Percentiles rank a stretch among this genome's conserved stretches.
These are phyloP conservation scores for Ophiosphaerella narmari DNA, from an alignment of 2,329 filamentous ascomycete species.

Conservation along the genomic window DNA sequence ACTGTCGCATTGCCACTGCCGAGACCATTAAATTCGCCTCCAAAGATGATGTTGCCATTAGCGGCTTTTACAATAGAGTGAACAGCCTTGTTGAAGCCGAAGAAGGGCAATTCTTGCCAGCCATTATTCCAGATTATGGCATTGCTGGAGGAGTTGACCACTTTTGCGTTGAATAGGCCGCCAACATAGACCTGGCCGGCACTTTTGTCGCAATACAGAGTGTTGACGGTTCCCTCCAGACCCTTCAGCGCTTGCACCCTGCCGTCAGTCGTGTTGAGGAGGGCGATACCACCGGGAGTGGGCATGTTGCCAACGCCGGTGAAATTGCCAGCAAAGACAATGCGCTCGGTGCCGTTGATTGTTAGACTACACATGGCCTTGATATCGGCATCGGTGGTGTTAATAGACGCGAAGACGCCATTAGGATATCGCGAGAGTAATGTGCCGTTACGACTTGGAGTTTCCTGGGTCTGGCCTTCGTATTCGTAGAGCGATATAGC, in stretches of 20 bases:
- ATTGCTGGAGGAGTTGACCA: conserved; percentile 67
- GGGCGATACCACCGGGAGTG: conserved; percentile 75
- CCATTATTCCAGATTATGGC: conserved; percentile 77
- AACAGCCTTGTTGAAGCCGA: conserved; percentile 92
- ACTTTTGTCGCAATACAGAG: conserved; percentile 79
- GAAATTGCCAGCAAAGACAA: conserved; percentile 93
- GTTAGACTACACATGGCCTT: conserved; percentile 84
- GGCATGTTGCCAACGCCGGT: conserved; percentile 80
- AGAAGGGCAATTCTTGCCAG: conserved; percentile 85
- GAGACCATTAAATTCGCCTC: conserved; percentile 84
- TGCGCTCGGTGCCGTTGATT: conserved; percentile 69
- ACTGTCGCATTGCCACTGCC: conserved; percentile 82
- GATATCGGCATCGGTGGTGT: conserved; percentile 81
- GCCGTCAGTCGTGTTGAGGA: conserved; percentile 76
- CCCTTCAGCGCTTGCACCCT: conserved; percentile 76
- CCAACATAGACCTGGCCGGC: conserved; percentile 86
- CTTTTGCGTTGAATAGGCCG: conserved; percentile 76
- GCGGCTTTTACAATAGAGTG: conserved; percentile 79
- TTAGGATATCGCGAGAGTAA: conserved; percentile 84
- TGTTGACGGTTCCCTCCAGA: conserved; percentile 79
- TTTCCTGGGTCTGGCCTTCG: conserved; percentile 73
- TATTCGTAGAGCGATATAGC: conserved; percentile 90
- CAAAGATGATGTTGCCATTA: conserved; percentile 88
- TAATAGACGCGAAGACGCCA: conserved; percentile 75
- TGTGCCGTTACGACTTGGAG: conserved; percentile 73